Percentiles rank a stretch among this genome's conserved stretches.
Conservation (phyloP, 371 early-diverging fungal genomes). For the Mortierella sp. region DNA sequence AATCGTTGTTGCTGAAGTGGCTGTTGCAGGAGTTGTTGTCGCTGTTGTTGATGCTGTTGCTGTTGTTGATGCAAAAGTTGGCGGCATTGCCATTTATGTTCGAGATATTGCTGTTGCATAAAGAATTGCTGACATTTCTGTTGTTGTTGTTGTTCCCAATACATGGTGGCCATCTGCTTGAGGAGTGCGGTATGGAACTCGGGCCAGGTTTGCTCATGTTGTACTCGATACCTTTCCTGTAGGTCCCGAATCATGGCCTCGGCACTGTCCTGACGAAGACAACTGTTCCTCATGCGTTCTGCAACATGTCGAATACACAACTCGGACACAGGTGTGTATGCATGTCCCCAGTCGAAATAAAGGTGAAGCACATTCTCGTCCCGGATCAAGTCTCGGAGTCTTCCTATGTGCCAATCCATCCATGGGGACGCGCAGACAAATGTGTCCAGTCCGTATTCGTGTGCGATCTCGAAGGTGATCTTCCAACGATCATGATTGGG, state of each 20-base stretch:
- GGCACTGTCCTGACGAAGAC: too few species aligned
- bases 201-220: constrained; percentile 3
- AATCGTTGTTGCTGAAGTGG: too few species aligned
- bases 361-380: constrained; percentile 39
- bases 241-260: too few species aligned
- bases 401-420: constrained; percentile 25
- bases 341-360: constrained; percentile 36
- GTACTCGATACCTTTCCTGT: too few species aligned
- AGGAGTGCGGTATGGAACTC: constrained; percentile 39
- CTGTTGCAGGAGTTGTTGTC: neutral
- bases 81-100: too few species aligned
- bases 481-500: constrained; percentile 24
- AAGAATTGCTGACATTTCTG: neutral
- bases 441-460: constrained; percentile 27
- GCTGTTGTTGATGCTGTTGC: neutral
- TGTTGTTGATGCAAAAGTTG: constrained; percentile 8
- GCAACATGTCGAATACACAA: constrained; percentile 29
- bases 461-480: constrained; percentile 13
- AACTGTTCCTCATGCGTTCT: constrained; percentile 9
- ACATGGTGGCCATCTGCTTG: constrained; percentile 9
- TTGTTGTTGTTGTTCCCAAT: constrained; percentile 17
- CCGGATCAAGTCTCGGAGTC: constrained; percentile 19
- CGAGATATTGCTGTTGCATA: too few species aligned
- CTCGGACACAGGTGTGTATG: constrained; percentile 3
- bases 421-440: constrained; percentile 16